These are phyloP conservation scores for Epithele typhae DNA, from an alignment of 768 basidiomycete genomes.

Conservation along the genomic window DNA sequence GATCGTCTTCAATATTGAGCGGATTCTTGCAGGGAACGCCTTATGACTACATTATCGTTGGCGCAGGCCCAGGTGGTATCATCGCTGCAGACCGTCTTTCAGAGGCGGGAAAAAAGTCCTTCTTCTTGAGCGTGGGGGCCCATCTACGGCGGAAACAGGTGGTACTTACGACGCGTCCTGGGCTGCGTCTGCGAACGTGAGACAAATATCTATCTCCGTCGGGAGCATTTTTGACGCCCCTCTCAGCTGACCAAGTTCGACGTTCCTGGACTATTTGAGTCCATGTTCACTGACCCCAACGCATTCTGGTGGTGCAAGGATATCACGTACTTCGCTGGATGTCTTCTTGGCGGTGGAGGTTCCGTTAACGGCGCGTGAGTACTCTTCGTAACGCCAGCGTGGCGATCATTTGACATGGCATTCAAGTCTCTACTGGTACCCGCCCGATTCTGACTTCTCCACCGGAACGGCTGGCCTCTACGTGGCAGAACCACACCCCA, in stretches of 20 bases:
- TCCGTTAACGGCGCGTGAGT: conserved; percentile 61
- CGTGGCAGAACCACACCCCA: conserved; percentile 48
- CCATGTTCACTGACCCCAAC: conserved; percentile 56
- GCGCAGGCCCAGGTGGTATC: conserved; percentile 55
- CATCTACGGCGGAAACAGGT: conserved; percentile 54
- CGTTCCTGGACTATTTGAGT: conserved; percentile 60
- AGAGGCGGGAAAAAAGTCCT: conserved; percentile 59
- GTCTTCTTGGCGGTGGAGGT: conserved; percentile 59
- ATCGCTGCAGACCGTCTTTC: conserved; percentile 56
- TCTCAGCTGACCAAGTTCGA: conserved; percentile 63
- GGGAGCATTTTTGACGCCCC: background rate
- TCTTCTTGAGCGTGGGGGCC: conserved; percentile 60
- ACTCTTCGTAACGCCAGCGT: background rate
- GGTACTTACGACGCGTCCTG: conserved; percentile 52
- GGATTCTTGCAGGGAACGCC: conserved; percentile 33
- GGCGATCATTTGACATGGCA: background rate
- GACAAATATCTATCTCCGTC: conserved; percentile 13
- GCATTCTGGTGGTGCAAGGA: conserved; percentile 67
- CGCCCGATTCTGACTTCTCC: conserved; percentile 48
- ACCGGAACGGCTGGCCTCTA: conserved; percentile 48
- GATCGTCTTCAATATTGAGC: background rate
- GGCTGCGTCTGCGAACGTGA: conserved; percentile 42
- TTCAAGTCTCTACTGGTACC: conserved; percentile 48
- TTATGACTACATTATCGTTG: conserved; percentile 51
- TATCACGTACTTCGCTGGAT: conserved; percentile 59